Base-by-base conservation (phyloP, 352 stramenopile species). In the Elongisporangium senticosum region DNA sequence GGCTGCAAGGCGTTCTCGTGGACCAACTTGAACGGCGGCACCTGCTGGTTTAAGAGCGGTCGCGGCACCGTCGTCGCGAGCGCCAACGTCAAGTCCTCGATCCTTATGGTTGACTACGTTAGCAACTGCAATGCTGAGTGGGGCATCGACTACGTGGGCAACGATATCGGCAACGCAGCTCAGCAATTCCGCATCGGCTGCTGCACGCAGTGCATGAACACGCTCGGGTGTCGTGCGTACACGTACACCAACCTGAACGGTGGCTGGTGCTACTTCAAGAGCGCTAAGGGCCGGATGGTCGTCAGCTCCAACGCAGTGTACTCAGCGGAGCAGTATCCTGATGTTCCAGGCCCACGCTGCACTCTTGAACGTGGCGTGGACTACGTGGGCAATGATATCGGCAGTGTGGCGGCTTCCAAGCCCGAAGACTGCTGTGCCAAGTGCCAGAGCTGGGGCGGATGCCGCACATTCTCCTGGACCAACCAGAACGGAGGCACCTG, bases 11-110 rank as follows among this genome's bases (percentile, higher is more conserved):
- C 71, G 3, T 88, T 79, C 49, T 72, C 75, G 13, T 87, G 74
- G 73, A 71, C 49, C 50, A 67, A 73, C 59, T 59, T 51, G 23
- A 67, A 73, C 43, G 72, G 71, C 4, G 80, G 80, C 14, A 77
- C 60, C 20, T 90, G 80, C 67, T 88, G 75, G 67, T 66, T 88
- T 47, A 90, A 88, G 67, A 80, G 59, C 17, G 23, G 28, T 13
- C 4, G 28, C 28, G 8, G 4, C 13, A 39, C 28, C 8, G 7
- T 39, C 8, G 28, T 4, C 8, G 28, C 28, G 28, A 39, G 13
- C 28, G 28, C 28, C 28, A 39, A 39, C 8, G 28, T 39, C 28
- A 39, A 39, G 13, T 39, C 28, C 28, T 39, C 13, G 28, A 7
- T 39, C 13, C 28, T 39, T 2, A 7, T 39, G 7, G 8, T 39